phyloP scores from a whole-genome alignment of 306 rosid species.

The Comarum palustre region DNA sequence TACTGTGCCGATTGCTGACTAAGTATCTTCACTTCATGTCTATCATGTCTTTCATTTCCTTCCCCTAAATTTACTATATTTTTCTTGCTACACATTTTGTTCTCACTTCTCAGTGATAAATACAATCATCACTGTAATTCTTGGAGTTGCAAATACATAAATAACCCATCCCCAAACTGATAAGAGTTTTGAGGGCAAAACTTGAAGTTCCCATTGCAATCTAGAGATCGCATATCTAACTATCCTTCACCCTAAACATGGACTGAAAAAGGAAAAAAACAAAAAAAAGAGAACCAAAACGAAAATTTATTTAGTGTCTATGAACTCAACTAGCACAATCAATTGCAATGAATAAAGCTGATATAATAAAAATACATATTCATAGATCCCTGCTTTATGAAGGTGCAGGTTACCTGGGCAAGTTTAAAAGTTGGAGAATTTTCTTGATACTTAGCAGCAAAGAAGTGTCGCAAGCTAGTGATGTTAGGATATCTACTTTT shows the following conservation, averaged over 20 bases:
- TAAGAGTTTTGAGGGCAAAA: neutral
- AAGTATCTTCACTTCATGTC: neutral
- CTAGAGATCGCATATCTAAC: neutral
- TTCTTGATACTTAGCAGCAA: constrained; percentile 83
- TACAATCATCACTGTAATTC: neutral
- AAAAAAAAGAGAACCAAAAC: neutral
- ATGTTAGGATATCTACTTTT: constrained; percentile 86
- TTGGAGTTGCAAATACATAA: neutral
- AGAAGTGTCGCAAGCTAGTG: constrained; percentile 82
- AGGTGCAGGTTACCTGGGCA: constrained; percentile 75
- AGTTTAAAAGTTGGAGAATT: constrained; percentile 94
- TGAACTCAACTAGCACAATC: neutral
- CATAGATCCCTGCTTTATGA: constrained; percentile 4
- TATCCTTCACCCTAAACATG: neutral
- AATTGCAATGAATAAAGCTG: constrained; percentile 17
- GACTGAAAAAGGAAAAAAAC: constrained; percentile 10
- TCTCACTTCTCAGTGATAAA: neutral
- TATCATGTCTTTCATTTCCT: neutral
- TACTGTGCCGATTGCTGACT: neutral
- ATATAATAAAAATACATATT: neutral
- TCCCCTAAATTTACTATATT: neutral
- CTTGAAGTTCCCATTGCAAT: neutral
- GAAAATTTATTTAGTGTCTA: neutral
- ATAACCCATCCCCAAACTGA: neutral
- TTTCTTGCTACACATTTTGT: neutral